A percentile compares a stretch with the other conserved stretches of the same genome.
phyloP scores from a whole-genome alignment of 2,329 filamentous ascomycete species.

The Aurifilum marmelostoma region DNA sequence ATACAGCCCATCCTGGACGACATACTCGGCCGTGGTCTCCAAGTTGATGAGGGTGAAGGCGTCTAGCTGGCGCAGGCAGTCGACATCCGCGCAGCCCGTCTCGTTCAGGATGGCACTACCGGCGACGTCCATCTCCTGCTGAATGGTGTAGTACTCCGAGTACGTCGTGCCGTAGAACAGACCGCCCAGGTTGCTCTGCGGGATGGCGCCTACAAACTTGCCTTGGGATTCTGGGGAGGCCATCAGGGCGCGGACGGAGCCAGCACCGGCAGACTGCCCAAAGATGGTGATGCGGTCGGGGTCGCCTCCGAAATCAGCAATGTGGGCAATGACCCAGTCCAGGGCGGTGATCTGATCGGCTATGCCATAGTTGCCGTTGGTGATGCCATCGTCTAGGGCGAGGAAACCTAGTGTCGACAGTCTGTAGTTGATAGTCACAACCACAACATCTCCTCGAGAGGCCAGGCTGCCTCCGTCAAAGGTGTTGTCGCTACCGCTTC shows the following conservation, averaged over 20 bases:
- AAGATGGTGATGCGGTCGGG: conserved; percentile 59
- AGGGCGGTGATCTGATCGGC: conserved; percentile 53
- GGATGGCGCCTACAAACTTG: conserved; percentile 53
- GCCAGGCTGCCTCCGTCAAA: conserved; percentile 60
- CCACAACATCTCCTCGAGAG: conserved; percentile 61
- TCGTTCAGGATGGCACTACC: conserved; percentile 55
- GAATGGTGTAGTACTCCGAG: conserved; percentile 60
- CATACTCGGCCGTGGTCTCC: conserved; percentile 50
- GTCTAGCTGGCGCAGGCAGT: conserved; percentile 55
- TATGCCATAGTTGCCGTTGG: conserved; percentile 54
- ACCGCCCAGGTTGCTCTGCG: conserved; percentile 46
- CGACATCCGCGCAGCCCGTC: conserved; percentile 57
- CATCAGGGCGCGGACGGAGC: conserved; percentile 54
- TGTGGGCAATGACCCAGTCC: conserved; percentile 55
- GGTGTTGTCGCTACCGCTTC: conserved; percentile 43
- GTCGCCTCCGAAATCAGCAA: conserved; percentile 59
- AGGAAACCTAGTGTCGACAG: conserved; percentile 61
- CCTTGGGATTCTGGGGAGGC: conserved; percentile 50
- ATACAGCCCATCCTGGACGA: conserved; percentile 62
- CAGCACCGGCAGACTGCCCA: conserved; percentile 58
- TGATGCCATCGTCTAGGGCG: conserved; percentile 50
- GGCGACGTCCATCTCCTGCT: conserved; percentile 51
- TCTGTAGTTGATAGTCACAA: conserved; percentile 64
- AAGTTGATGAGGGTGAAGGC: conserved; percentile 45
- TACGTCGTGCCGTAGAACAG: conserved; percentile 60